Base-by-base conservation (phyloP, 305 asterid species). In the Rubia peregrina region DNA sequence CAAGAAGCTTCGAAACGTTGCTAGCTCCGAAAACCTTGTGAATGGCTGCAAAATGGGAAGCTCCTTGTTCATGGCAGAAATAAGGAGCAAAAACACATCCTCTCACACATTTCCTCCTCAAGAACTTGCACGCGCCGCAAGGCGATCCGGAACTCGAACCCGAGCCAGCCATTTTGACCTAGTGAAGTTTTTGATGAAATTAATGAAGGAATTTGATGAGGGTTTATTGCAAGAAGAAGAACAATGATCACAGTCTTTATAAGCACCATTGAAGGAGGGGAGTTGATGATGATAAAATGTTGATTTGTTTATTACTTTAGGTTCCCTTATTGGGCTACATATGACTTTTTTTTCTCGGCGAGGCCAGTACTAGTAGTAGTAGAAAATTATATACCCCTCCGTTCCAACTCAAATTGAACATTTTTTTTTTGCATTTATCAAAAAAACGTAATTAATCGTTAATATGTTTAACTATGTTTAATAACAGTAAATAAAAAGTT, bases 21-120 rank as follows among this genome's bases (percentile, higher is more conserved):
- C 98, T 93, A 6, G 98, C 98, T 22, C 98, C 98, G 44, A 93
- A 93, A 14, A 93, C 97, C 84, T 89, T 93, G 41, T 93, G 98
- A 3, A 93, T 88, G 14, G 97, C 98, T 64, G 96, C 82, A 80
- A 93, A 93, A 76, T 91, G 96, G 38, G 90, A 41, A 42, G 98
- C 91, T 14, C 97, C 98, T 85, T 93, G 91, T 79, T 90, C 98
- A 74, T 91, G 90, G 82, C 94, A 84, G 75, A 93, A 93, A 73
- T 93, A 87, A 65, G 98, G 97, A 16, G 97, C 98, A 80, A 93
- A 93, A 7, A 93, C 94, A 81, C 98, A 93, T 1, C 98, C 97
- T 63, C 85, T 83, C 33, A 75, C 87, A 75, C 98, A 93, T 85
- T 90, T 93, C 69, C 98, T 89, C 71, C 98, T 91, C 86, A 93